phyloP scores from a whole-genome alignment of 116 monocot genomes.

The Posidonia oceanica region DNA sequence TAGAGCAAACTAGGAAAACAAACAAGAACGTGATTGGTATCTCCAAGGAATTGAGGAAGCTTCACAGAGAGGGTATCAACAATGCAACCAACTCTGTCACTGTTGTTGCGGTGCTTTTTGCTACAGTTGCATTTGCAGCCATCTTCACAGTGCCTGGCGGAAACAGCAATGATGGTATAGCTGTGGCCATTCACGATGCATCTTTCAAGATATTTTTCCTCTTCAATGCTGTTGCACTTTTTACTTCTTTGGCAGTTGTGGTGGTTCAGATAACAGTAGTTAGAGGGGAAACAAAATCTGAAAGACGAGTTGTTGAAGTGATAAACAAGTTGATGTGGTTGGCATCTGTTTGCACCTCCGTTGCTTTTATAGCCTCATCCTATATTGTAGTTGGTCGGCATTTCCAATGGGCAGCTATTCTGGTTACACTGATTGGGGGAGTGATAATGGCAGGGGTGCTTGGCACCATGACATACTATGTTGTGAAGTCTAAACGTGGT shows the following conservation, averaged over 20 bases:
- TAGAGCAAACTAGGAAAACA: slow-evolving; percentile 82
- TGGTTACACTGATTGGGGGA: slow-evolving; percentile 68
- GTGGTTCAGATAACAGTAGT: slow-evolving; percentile 92
- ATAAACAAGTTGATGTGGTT: slow-evolving; percentile 98
- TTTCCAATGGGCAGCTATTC: slow-evolving; percentile 54
- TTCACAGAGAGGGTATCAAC: slow-evolving; percentile 85
- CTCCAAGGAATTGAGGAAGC: slow-evolving; percentile 73
- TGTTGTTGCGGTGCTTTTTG: slow-evolving; percentile 64
- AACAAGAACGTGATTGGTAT: slow-evolving; percentile 81
- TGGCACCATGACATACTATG: slow-evolving; percentile 86
- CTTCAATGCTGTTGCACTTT: slow-evolving; percentile 73
- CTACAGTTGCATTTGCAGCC: slow-evolving; percentile 75
- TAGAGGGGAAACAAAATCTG: slow-evolving; percentile 78
- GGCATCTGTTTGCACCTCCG: slow-evolving; percentile 80
- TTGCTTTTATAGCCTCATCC: slow-evolving; percentile 71
- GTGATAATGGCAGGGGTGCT: slow-evolving; percentile 78
- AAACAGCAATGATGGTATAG: slow-evolving; percentile 34
- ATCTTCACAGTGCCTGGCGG: slow-evolving; percentile 15
- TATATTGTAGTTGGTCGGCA: slow-evolving; percentile 73
- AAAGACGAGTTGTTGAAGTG: slow-evolving; percentile 63
- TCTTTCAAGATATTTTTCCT: slow-evolving; percentile 87
- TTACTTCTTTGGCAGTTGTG: slow-evolving; percentile 83
- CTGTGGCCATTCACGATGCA: slow-evolving; percentile 24
- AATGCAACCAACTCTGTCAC: slow-evolving; percentile 75
- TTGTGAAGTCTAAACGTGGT: slow-evolving; percentile 56